These are phyloP conservation scores for Sporisorium graminicola DNA, from an alignment of 1,284 basidiomycete genomes.

Conservation along the genomic window DNA sequence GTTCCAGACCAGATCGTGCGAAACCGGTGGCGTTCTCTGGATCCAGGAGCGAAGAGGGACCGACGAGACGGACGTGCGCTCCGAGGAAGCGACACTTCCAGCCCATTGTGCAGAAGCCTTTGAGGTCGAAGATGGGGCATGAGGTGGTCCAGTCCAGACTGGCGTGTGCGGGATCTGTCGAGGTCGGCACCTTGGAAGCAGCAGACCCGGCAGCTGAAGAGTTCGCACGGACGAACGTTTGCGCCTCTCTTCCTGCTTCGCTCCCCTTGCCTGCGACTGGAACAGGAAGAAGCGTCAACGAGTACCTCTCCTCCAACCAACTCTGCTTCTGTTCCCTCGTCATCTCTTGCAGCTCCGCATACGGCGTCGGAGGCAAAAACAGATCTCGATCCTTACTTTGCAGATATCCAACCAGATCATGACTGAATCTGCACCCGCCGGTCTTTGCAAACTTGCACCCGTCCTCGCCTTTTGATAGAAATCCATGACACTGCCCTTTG, in stretches of 20 bases:
- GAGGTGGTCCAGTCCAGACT: constrained; percentile 74
- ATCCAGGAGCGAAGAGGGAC: constrained; percentile 28
- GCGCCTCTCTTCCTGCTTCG: constrained; percentile 5
- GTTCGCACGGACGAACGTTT: constrained; percentile 23
- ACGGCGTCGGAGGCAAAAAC: constrained; percentile 66
- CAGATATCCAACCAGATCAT: constrained; percentile 83
- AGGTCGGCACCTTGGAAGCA: background rate
- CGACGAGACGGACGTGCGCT: constrained; percentile 73
- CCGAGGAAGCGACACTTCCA: constrained; percentile 92
- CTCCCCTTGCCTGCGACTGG: background rate
- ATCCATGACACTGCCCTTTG: constrained; percentile 33
- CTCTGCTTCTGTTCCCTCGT: constrained; percentile 9
- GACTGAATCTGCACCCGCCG: constrained; percentile 79
- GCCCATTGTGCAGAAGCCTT: constrained; percentile 86
- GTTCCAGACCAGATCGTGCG: constrained; percentile 64
- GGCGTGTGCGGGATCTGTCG: constrained; percentile 61
- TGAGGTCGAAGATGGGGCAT: constrained; percentile 81
- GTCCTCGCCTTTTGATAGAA: constrained; percentile 27
- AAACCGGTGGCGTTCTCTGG: constrained; percentile 12
- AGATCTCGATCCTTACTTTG: constrained; percentile 82
- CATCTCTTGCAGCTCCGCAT: constrained; percentile 17
- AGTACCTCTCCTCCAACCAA: constrained; percentile 53
- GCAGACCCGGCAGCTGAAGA: constrained; percentile 67
- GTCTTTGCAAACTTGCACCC: constrained; percentile 41
- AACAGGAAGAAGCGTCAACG: constrained; percentile 16